These are phyloP conservation scores for Neofusicoccum cordaticola DNA, from an alignment of 2,329 filamentous ascomycete genomes.

Conservation along the genomic window DNA sequence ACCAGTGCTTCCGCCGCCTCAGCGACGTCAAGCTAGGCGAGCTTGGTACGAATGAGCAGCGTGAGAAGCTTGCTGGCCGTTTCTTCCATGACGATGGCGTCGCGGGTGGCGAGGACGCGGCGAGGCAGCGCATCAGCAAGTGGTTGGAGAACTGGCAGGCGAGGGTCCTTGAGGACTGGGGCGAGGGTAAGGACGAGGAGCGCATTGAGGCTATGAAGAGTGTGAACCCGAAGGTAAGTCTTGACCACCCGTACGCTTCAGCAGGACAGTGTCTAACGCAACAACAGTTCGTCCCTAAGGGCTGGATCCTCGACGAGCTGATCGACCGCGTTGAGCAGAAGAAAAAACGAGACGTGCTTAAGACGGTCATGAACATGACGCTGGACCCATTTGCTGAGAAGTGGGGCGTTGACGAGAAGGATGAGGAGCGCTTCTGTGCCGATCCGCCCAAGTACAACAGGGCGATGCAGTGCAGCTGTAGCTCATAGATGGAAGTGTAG, in stretches of 20 bases:
- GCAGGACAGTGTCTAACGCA: neutral
- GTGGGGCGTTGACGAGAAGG: slow-evolving; percentile 66
- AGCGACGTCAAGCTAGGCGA: slow-evolving; percentile 61
- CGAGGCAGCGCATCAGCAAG: slow-evolving; percentile 63
- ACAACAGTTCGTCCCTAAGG: slow-evolving; percentile 71
- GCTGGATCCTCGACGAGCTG: slow-evolving; percentile 91
- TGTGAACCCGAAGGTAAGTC: slow-evolving; percentile 73
- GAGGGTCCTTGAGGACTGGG: slow-evolving; percentile 75
- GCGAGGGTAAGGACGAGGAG: slow-evolving; percentile 55
- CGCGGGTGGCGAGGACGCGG: slow-evolving; percentile 57
- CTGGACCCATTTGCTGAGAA: slow-evolving; percentile 79
- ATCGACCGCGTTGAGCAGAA: slow-evolving; percentile 85
- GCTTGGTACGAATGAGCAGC: slow-evolving; percentile 61
- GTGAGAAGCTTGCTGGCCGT: slow-evolving; percentile 62
- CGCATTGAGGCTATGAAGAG: slow-evolving; percentile 73
- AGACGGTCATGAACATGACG: slow-evolving; percentile 76
- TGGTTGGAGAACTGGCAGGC: slow-evolving; percentile 81
- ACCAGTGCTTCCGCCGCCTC: slow-evolving; percentile 85
- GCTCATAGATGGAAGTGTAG: slow-evolving; percentile 57
- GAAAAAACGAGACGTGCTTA: slow-evolving; percentile 74
- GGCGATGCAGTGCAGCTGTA: slow-evolving; percentile 93
- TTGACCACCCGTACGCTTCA: neutral
- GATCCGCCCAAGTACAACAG: slow-evolving; percentile 77
- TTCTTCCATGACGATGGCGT: slow-evolving; percentile 79
- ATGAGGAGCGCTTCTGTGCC: slow-evolving; percentile 79